Evolutionary conservation across 371 early-diverging fungal species (phyloP), one percentile per base, ranked within the genome.

Genomic region (Scutellospora calospora): DNA sequence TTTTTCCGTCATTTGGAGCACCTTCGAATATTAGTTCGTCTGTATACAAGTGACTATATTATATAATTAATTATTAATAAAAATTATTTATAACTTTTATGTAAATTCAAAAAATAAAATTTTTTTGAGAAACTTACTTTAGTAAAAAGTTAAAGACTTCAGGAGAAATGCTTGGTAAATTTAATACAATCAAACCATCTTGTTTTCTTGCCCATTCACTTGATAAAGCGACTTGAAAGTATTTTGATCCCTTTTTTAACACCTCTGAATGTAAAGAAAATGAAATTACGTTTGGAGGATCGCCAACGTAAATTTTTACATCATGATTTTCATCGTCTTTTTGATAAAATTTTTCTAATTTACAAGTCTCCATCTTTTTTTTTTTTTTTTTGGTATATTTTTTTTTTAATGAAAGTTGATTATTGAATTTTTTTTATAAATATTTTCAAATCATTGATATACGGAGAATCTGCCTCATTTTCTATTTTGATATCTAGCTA

Each of bases 181-280:
- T 27, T 22, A 77, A 49, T 29, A 77, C 20, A 11, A 62, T 45
- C 20, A 14, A 33, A 45, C 29, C 49, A 45, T 49, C 77, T 22
- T 66, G 31, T 60, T 45, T 55, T 62, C 38, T 60, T 5, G 31
- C 63, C 77, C 77, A 77, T 18, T 45, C 22, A 8, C 35, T 38
- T 45, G 77, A 77, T 27, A 77, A 77, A 25, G 77, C 77, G 25
- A 33, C n/a, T 27, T 38, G 38, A 63, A 77, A 77, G 31, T 77
- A 77, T 20, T n/a, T 29, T 22, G 77, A 77, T 27, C 77, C n/a
- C 11, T 20, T 49, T 27, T 20, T 45, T 45, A 77, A 49, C n/a
- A 77, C 38, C 9, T 27, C 16, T 2, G 60, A 62, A 35, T 77
- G 77, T 41, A 63, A 62, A 12, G 41, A 18, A 29, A 77, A 77